phyloP scores from a whole-genome alignment of 352 stramenopile genomes.

The Phytophthora sp. region DNA sequence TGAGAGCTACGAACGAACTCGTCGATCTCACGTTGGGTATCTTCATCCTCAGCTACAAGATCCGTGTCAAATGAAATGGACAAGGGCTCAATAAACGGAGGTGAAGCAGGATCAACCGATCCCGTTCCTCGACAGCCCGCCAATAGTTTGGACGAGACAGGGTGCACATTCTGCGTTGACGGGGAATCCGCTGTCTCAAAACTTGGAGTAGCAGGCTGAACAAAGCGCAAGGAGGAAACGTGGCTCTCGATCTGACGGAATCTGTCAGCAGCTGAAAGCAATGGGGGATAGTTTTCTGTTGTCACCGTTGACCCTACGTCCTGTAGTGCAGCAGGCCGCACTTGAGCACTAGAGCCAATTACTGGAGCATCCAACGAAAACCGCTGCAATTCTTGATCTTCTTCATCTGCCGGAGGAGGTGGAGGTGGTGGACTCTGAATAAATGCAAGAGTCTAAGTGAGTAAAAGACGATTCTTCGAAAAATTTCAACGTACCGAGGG shows the following conservation, averaged over 20 bases:
- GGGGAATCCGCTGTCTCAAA: conserved; percentile 8
- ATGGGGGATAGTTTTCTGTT: neutral
- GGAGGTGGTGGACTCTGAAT: conserved; percentile 56
- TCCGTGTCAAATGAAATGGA: conserved; percentile 33
- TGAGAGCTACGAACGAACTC: conserved; percentile 56
- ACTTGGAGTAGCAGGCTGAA: conserved; percentile 20
- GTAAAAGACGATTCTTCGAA: too few relatives aligned
- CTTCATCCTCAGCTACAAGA: conserved; percentile 49
- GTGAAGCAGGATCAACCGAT: neutral
- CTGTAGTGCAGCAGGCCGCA: neutral
- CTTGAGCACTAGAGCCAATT: neutral
- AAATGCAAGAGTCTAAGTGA: conserved; percentile 3
- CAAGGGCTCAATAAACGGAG: conserved; percentile 19
- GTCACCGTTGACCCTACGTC: neutral
- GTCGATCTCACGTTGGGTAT: conserved; percentile 53
- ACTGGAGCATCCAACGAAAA: conserved; percentile 35
- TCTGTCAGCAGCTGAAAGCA: conserved; percentile 24
- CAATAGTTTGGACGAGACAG: conserved; percentile 18
- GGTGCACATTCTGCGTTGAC: conserved; percentile 20
- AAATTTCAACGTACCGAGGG: conserved; percentile 29
- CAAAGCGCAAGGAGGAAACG: conserved; percentile 41
- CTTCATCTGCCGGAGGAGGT: conserved; percentile 55
- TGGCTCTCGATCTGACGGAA: conserved; percentile 50
- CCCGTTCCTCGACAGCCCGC: neutral
- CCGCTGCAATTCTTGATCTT: conserved; percentile 32